Conservation (phyloP, 2,329 filamentous ascomycete genomes). For the Aspergillus floridensis region DNA sequence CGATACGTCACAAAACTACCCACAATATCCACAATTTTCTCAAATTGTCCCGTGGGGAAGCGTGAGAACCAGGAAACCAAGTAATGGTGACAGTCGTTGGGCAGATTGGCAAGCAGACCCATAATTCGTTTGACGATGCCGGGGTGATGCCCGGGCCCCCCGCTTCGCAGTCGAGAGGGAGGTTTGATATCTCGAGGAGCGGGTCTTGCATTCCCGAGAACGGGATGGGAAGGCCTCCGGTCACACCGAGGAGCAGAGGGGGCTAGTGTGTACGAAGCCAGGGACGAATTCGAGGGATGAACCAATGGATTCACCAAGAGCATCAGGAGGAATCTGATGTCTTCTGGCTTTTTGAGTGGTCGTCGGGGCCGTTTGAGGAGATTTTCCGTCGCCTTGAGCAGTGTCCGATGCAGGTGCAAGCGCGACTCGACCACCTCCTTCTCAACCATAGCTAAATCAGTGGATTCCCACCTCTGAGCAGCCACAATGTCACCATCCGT, state of each 20-base stretch:
- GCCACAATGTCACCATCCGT: conserved; percentile 21
- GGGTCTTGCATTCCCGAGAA: conserved; percentile 17
- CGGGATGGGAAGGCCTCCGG: conserved; percentile 31
- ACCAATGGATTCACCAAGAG: conserved; percentile 76
- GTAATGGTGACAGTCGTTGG: conserved; percentile 72
- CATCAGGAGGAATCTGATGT: conserved; percentile 75
- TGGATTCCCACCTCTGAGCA: conserved; percentile 40
- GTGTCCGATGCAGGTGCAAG: conserved; percentile 63
- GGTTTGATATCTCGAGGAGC: conserved; percentile 17
- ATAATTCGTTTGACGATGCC: conserved; percentile 82
- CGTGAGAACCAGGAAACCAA: conserved; percentile 76
- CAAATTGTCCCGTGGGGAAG: conserved; percentile 65
- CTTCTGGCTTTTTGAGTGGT: conserved; percentile 63
- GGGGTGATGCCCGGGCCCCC: conserved; percentile 66
- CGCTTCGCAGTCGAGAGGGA: conserved; percentile 21
- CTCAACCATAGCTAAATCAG: conserved; percentile 49
- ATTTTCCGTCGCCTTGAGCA: conserved; percentile 76
- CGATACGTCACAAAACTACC: conserved; percentile 79
- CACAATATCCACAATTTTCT: conserved; percentile 71
- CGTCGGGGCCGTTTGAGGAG: conserved; percentile 76
- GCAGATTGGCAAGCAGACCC: conserved; percentile 73
- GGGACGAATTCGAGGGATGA: conserved; percentile 44
- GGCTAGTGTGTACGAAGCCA: conserved; percentile 14
- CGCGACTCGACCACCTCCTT: conserved; percentile 60
- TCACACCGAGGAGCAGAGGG: conserved; percentile 22